These are phyloP conservation scores for Panus rudis DNA, from an alignment of 768 basidiomycete species.

Conservation along the genomic window DNA sequence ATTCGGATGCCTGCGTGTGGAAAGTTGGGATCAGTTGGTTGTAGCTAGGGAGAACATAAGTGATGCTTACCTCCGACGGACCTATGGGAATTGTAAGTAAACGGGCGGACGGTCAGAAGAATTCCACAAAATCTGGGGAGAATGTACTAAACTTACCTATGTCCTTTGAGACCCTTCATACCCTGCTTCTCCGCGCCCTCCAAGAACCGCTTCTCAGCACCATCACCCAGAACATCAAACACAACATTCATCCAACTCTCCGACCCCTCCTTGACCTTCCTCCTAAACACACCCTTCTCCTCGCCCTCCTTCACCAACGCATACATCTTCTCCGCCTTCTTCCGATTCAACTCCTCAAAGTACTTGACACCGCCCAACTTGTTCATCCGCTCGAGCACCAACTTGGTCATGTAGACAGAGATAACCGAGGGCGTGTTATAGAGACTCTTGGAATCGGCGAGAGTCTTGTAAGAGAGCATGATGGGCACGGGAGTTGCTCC, in stretches of 20 bases:
- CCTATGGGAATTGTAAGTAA: slow-evolving; percentile 12
- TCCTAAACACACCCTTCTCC: slow-evolving; percentile 56
- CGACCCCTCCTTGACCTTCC: slow-evolving; percentile 66
- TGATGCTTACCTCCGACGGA: slow-evolving; percentile 32
- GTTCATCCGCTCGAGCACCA: slow-evolving; percentile 72
- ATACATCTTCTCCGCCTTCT: slow-evolving; percentile 78
- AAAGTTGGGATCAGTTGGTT: slow-evolving; percentile 5
- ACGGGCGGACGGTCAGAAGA: background rate
- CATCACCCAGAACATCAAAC: slow-evolving; percentile 73
- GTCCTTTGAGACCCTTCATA: slow-evolving; percentile 87
- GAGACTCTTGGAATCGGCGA: slow-evolving; percentile 68
- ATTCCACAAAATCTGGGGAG: background rate
- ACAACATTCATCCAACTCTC: slow-evolving; percentile 97
- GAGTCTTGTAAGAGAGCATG: slow-evolving; percentile 75
- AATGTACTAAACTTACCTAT: slow-evolving; percentile 54
- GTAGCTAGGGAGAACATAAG: background rate
- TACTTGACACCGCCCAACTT: slow-evolving; percentile 58
- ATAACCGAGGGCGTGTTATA: slow-evolving; percentile 94
- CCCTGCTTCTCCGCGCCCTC: slow-evolving; percentile 71
- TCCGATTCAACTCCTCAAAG: slow-evolving; percentile 57
- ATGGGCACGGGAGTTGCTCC: slow-evolving; percentile 74
- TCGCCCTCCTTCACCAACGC: slow-evolving; percentile 63
- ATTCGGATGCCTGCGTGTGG: slow-evolving; percentile 53
- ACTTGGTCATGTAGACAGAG: slow-evolving; percentile 81
- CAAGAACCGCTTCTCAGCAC: slow-evolving; percentile 66